Conservation (phyloP, 495 filamentous ascomycete species). For the Tuber calosporum region DNA sequence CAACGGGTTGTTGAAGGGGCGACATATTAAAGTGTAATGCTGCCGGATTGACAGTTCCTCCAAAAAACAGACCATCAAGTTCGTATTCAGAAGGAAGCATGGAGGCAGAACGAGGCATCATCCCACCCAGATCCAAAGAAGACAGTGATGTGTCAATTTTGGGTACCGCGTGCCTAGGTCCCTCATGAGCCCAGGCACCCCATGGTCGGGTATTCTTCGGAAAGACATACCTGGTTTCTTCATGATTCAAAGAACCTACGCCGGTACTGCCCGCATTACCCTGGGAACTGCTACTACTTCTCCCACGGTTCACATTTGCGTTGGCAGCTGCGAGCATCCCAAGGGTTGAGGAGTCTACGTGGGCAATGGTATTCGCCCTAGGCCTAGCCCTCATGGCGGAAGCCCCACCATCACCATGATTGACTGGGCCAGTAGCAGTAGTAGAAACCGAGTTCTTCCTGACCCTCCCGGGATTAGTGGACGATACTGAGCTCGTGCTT, state of each 20-base stretch:
- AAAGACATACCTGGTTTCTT: slow-evolving; percentile 40
- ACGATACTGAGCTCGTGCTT: slow-evolving; percentile 52
- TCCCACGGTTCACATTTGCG: slow-evolving; percentile 46
- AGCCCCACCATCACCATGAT: slow-evolving; percentile 47
- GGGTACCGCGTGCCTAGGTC: slow-evolving; percentile 38
- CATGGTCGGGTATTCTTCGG: slow-evolving; percentile 36
- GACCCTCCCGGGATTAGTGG: slow-evolving; percentile 62
- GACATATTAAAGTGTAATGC: slow-evolving; percentile 89
- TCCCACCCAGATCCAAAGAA: slow-evolving; percentile 42
- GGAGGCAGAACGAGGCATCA: slow-evolving; percentile 42
- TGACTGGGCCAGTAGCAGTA: slow-evolving; percentile 45
- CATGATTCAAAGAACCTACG: slow-evolving; percentile 39
- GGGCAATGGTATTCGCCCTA: slow-evolving; percentile 92
- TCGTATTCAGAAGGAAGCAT: slow-evolving; percentile 56
- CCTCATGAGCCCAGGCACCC: slow-evolving; percentile 40
- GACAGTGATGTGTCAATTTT: slow-evolving; percentile 42
- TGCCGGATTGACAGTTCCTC: slow-evolving; percentile 84
- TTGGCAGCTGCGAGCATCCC: slow-evolving; percentile 60
- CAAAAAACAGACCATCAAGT: slow-evolving; percentile 67
- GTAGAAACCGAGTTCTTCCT: slow-evolving; percentile 87
- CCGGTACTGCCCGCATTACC: slow-evolving; percentile 35
- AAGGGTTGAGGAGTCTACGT: slow-evolving; percentile 73
- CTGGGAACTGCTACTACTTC: slow-evolving; percentile 33
- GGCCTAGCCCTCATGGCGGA: slow-evolving; percentile 61
- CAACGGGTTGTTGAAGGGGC: slow-evolving; percentile 54